These are phyloP conservation scores for Trichoderma asperelloides DNA, from an alignment of 495 filamentous ascomycete genomes.

Conservation along the genomic window DNA sequence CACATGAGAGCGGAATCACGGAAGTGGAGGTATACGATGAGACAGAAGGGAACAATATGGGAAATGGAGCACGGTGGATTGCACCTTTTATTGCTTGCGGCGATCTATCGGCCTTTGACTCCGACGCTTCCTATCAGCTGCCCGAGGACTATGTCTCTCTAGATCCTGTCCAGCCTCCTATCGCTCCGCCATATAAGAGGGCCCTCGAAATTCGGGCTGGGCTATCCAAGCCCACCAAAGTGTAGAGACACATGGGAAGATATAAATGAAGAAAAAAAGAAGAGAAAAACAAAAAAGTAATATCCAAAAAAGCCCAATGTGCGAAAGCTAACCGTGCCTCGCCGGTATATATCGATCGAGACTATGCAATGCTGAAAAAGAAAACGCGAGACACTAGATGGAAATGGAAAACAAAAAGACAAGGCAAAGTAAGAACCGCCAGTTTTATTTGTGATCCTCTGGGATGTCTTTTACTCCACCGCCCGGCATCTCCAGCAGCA, in stretches of 20 bases:
- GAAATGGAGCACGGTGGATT: conserved; percentile 61
- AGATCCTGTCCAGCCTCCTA: conserved; percentile 92
- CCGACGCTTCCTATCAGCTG: conserved; percentile 85
- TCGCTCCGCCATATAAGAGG: conserved; percentile 86
- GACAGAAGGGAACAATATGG: conserved; percentile 31
- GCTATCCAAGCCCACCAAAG: background rate
- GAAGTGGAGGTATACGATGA: conserved; percentile 42
- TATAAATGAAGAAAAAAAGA: background rate
- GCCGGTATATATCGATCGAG: background rate
- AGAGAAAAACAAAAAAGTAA: background rate
- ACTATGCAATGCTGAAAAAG: conserved; percentile 31
- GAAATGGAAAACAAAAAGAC: conserved; percentile 46
- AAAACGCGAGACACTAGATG: conserved; percentile 22
- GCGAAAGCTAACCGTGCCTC: conserved; percentile 4
- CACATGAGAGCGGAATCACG: conserved; percentile 36
- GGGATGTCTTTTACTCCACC: conserved; percentile 10
- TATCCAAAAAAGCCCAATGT: background rate
- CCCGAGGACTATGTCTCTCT: conserved; percentile 66
- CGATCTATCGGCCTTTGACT: conserved; percentile 88
- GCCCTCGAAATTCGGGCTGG: conserved; percentile 67
- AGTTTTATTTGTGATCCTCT: conserved; percentile 8
- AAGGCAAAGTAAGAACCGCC: conserved; percentile 53
- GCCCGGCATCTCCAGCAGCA: conserved; percentile 24
- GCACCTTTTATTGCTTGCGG: conserved; percentile 93
- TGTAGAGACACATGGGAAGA: background rate